Conservation (phyloP, 23 red algal genomes). For the Agarophyton chilense region DNA sequence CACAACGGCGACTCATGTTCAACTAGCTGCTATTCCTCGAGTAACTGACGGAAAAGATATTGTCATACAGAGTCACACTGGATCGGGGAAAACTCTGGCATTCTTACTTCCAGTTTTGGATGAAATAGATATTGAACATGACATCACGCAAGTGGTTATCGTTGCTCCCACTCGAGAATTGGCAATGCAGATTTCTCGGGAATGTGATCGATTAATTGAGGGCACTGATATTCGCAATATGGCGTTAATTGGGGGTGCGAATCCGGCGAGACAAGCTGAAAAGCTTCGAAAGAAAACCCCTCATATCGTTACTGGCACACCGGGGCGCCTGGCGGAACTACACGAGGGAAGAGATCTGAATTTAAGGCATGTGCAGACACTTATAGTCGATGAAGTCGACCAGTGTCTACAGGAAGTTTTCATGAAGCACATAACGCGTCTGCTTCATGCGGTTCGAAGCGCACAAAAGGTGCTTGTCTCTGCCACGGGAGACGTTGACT, state of each 20-base stretch:
- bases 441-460: not conserved
- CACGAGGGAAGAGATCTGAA: conserved; percentile 33
- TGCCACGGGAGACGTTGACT: conserved; percentile 68
- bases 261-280: conserved; percentile 78
- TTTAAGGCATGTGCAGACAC: not conserved
- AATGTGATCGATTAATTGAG: conserved; percentile 58
- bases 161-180: conserved; percentile 90
- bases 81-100: conserved; percentile 89
- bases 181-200: conserved; percentile 82
- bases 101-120: conserved; percentile 88
- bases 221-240: conserved; percentile 51
- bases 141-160: conserved; percentile 45
- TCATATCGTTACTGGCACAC: conserved; percentile 88
- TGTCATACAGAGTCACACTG: conserved; percentile 83
- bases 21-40: conserved; percentile 70
- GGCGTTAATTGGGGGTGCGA: conserved; percentile 91
- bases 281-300: conserved; percentile 68
- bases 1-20: conserved; percentile 65
- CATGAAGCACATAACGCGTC: conserved; percentile 27
- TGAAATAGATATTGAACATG: conserved; percentile 31
- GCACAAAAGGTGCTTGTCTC: conserved; percentile 81
- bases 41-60: conserved; percentile 72
- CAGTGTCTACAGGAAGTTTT: conserved; percentile 60
- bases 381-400: conserved; percentile 92
- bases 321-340: conserved; percentile 80